Evolutionary conservation across 2,329 filamentous ascomycete species (phyloP).

Genomic region (Biscogniauxia sp.): DNA sequence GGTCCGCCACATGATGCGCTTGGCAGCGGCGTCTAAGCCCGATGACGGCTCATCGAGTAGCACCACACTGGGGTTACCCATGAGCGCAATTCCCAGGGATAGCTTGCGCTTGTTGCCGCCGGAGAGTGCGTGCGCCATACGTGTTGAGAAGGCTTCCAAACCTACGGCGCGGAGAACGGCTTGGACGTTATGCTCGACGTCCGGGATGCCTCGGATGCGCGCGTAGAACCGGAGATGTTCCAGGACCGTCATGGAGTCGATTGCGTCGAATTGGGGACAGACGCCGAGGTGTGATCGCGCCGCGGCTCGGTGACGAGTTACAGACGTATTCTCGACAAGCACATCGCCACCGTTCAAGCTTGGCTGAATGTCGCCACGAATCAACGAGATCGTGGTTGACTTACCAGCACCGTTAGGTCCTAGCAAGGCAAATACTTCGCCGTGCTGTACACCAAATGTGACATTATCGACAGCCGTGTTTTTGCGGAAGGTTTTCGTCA

Average conservation of each 20-base stretch:
- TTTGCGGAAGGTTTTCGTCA: slow-evolving; percentile 75
- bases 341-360: slow-evolving; percentile 71
- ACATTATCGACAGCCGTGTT: slow-evolving; percentile 85
- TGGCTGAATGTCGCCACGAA: slow-evolving; percentile 83
- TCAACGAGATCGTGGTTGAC: slow-evolving; percentile 82
- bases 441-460: slow-evolving; percentile 74
- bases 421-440: slow-evolving; percentile 84
- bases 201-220: slow-evolving; percentile 71
- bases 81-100: slow-evolving; percentile 82
- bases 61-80: slow-evolving; percentile 86
- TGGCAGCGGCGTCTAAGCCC: slow-evolving; percentile 86
- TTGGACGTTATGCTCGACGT: slow-evolving; percentile 73
- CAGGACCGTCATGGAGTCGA: slow-evolving; percentile 85
- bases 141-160: slow-evolving; percentile 64
- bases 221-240: slow-evolving; percentile 91
- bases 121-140: slow-evolving; percentile 77
- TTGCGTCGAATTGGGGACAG: slow-evolving; percentile 83
- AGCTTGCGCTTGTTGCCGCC: slow-evolving; percentile 95
- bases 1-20: slow-evolving; percentile 91
- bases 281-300: slow-evolving; percentile 82
- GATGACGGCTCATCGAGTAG: slow-evolving; percentile 87
- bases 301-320: slow-evolving; percentile 67
- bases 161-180: slow-evolving; percentile 81
- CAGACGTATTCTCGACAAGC: slow-evolving; percentile 73
- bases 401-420: slow-evolving; percentile 93